Conservation (phyloP, 2,329 filamentous ascomycete species). For the Aspergillus jensenii region DNA sequence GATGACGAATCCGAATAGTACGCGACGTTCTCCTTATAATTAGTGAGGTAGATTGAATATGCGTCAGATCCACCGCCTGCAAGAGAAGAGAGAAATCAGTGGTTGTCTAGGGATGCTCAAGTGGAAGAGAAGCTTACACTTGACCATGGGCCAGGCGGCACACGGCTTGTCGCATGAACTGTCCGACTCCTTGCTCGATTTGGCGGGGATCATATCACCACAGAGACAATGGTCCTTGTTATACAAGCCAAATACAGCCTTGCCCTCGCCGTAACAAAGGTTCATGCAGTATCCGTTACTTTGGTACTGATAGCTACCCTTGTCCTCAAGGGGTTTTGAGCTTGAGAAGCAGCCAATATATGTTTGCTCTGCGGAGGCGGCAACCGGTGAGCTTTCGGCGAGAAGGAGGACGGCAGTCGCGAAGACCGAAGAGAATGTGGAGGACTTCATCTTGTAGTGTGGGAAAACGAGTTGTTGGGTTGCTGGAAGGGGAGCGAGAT, state of each 20-base stretch:
- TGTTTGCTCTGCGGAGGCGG: constrained; percentile 17
- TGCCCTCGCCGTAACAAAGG: constrained; percentile 48
- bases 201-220: constrained; percentile 66
- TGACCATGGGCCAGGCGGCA: constrained; percentile 59
- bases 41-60: constrained; percentile 55
- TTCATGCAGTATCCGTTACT: constrained; percentile 56
- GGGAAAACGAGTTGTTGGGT: constrained; percentile 4
- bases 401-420: constrained; percentile 28
- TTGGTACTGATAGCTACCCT: constrained; percentile 53
- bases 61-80: constrained; percentile 58
- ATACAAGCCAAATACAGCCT: constrained; percentile 63
- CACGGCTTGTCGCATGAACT: constrained; percentile 66
- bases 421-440: constrained; percentile 27
- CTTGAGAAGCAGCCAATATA: constrained; percentile 54
- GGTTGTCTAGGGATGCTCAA: constrained; percentile 20
- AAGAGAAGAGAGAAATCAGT: constrained; percentile 6
- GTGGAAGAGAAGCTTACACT: constrained; percentile 56
- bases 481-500: constrained; percentile 6
- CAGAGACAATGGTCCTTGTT: constrained; percentile 69
- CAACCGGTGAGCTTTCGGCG: constrained; percentile 19
- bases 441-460: constrained; percentile 27
- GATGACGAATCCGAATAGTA: constrained; percentile 19
- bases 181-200: constrained; percentile 54
- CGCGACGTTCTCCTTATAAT: constrained; percentile 41
- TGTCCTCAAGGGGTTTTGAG: constrained; percentile 47